phyloP scores from a whole-genome alignment of 2,329 filamentous ascomycete species.

The Colletotrichum sp. region DNA sequence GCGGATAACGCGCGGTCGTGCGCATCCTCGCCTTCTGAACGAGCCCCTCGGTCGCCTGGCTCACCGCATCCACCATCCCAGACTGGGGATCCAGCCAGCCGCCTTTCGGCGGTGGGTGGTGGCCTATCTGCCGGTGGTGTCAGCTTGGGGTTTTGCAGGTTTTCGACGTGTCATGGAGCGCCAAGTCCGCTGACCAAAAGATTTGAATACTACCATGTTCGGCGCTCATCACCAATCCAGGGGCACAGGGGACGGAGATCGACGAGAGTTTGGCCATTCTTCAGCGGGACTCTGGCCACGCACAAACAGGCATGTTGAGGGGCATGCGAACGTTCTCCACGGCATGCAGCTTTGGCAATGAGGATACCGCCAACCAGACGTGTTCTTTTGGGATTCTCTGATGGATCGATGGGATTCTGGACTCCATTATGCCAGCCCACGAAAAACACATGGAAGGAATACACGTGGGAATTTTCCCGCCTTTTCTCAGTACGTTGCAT shows the following conservation, averaged over 20 bases:
- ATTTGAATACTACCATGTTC: background rate
- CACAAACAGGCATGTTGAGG: background rate
- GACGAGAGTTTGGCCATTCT: background rate
- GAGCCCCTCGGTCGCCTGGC: background rate
- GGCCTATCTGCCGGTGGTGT: background rate
- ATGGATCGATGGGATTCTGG: background rate
- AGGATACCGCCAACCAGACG: background rate
- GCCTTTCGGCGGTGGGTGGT: background rate
- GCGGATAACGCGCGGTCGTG: conserved; percentile 2
- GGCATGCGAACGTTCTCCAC: background rate
- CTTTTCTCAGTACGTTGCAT: conserved; percentile 22
- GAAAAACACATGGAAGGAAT: background rate
- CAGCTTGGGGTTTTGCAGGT: background rate
- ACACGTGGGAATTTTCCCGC: background rate
- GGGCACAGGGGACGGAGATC: background rate
- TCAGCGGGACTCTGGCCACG: background rate
- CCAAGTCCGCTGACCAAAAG: background rate
- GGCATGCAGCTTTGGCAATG: background rate
- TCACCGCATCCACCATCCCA: conserved; percentile 10
- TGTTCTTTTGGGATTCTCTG: background rate
- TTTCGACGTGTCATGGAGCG: background rate
- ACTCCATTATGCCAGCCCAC: background rate
- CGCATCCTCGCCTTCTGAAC: background rate
- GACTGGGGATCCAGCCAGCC: background rate
- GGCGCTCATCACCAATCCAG: background rate